These are phyloP conservation scores for Epichloe gansuensis DNA, from an alignment of 2,329 filamentous ascomycete species.

Conservation along the genomic window DNA sequence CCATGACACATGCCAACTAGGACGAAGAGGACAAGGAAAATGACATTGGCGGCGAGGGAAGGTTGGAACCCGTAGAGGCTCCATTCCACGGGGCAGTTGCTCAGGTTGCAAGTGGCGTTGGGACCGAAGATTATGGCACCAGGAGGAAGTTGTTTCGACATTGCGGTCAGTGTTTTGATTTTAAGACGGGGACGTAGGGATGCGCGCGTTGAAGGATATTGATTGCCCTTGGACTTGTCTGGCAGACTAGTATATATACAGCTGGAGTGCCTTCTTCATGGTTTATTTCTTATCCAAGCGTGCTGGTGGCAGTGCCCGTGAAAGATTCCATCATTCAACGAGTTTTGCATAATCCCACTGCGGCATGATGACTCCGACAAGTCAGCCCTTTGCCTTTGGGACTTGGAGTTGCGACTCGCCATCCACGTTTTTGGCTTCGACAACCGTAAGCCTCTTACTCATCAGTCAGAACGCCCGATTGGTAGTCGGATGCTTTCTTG, in stretches of 20 bases:
- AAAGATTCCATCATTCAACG: background rate
- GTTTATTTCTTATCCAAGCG: too few relatives aligned
- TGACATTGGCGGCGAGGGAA: constrained; percentile 37
- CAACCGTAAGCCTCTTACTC: too few relatives aligned
- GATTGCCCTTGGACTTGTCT: background rate
- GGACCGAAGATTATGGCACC: constrained; percentile 28
- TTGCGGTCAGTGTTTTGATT: background rate
- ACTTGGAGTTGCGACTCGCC: too few relatives aligned
- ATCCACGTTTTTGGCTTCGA: too few relatives aligned
- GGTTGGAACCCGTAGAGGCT: constrained; percentile 44
- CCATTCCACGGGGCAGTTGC: constrained; percentile 32
- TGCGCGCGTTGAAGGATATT: background rate
- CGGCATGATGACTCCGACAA: background rate
- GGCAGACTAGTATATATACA: too few relatives aligned
- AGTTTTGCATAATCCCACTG: background rate
- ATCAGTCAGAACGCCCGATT: too few relatives aligned
- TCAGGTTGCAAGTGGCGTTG: constrained; percentile 34
- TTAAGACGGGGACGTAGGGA: background rate
- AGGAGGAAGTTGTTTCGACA: constrained; percentile 3
- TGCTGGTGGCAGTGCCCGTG: too few relatives aligned
- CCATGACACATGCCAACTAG: constrained; percentile 28
- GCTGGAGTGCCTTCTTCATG: too few relatives aligned
- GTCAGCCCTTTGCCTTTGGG: too few relatives aligned
- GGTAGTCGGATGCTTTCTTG: background rate
- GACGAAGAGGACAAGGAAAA: constrained; percentile 39